phyloP scores from a whole-genome alignment of 116 monocot species.

The Iris pallida region DNA sequence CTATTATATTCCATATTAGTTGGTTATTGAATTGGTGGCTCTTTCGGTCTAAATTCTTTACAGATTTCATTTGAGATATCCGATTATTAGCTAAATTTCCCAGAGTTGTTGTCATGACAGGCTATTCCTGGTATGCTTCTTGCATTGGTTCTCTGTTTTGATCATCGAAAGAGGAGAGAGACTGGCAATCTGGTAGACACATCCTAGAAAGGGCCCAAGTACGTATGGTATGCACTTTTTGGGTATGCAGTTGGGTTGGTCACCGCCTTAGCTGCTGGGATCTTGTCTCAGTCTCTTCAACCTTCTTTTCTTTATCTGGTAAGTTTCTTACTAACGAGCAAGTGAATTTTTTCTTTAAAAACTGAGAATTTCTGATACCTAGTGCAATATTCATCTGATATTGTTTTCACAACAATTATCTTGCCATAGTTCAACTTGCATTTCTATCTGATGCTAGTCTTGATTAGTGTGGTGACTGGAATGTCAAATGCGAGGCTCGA shows the following conservation, averaged over 20 bases:
- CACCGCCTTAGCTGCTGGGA: conserved; percentile 82
- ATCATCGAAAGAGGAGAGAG: conserved; percentile 74
- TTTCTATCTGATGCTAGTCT: too few species aligned
- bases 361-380: too few species aligned
- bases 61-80: too few species aligned
- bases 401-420: too few species aligned
- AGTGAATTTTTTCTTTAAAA: too few species aligned
- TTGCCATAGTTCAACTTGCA: too few species aligned
- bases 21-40: not conserved
- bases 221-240: conserved; percentile 73
- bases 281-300: conserved; percentile 83
- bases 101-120: conserved; percentile 27
- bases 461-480: too few species aligned
- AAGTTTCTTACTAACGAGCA: not conserved
- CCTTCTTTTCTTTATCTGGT: conserved; percentile 99
- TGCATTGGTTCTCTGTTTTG: conserved; percentile 83
- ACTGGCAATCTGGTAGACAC: conserved; percentile 30
- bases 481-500: too few species aligned
- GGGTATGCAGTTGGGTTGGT: conserved; percentile 85
- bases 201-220: conserved; percentile 50
- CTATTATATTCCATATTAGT: not conserved
- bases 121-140: conserved; percentile 98
- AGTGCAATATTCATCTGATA: too few species aligned
- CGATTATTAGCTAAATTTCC: too few species aligned
- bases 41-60: not conserved